Base-by-base conservation (phyloP, 495 filamentous ascomycete genomes). In the Aspergillus carlsbadensis region DNA sequence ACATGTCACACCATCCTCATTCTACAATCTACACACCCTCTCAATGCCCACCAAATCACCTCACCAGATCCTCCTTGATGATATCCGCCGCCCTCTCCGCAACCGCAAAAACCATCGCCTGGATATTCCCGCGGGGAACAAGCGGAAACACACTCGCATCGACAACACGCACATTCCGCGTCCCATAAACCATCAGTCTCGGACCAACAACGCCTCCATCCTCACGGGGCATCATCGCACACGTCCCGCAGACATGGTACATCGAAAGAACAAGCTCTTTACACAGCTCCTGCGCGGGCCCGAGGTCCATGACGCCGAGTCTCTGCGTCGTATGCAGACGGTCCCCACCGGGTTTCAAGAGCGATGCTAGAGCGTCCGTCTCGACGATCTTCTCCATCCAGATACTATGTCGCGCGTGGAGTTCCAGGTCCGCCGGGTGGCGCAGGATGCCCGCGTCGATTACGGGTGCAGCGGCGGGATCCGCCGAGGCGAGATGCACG, bases 71-170 rank as follows among this genome's bases (percentile, higher is more conserved):
- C 1, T 57, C 59, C 26, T 51, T 34, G 24, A 83, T 79, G 60
- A 84, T 74, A 6, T 60, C 59, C 3, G 79, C 79, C 0, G 70
- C 81, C 57, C 80, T 82, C 64, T 84, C 82, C 4, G 66, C 73
- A 63, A 76, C 68, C 3, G 76, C 81, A 65, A 83, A 83, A 0
- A 84, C 72, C 0, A 81, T 82, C 0, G 75, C 76, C 59, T 81
- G 78, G 40, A 80, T 65, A 65, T 85, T 78, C 10, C 75, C 75
- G 39, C 76, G 69, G 20, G 82, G 66, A 48, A 80, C 73, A 24
- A 79, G 44, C 5, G 82, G 81, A 63, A 78, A 80, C 29, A 85
- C 63, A 37, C 79, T 73, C 3, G 83, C 81, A 56, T 81, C 83
- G 8, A 82, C 75, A 0, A 87, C 80, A 11, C 82, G 67, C 24